A percentile compares a stretch with the other conserved stretches of the same genome.
phyloP scores from a whole-genome alignment of 2,329 filamentous ascomycete species.

The Bipolaris oryzae region DNA sequence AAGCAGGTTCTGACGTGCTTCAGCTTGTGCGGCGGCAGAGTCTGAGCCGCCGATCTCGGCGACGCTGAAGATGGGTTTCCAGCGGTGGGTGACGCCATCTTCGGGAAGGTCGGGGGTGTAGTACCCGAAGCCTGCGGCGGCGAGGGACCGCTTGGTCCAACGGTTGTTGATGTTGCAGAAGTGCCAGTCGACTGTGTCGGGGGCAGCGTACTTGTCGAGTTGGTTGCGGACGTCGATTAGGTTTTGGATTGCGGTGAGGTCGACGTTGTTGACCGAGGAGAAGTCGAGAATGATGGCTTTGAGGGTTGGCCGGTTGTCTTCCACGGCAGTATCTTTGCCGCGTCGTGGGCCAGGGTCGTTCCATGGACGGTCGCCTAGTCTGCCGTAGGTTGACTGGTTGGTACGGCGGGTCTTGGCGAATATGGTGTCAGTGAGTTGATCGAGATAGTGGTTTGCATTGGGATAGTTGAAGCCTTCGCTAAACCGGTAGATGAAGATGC shows the following conservation, averaged over 20 bases:
- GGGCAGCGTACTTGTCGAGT: conserved; percentile 83
- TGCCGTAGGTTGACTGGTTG: conserved; percentile 67
- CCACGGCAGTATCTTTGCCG: conserved; percentile 53
- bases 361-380: conserved; percentile 79
- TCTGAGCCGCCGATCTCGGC: conserved; percentile 80
- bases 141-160: conserved; percentile 92
- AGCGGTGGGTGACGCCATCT: conserved; percentile 66
- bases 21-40: conserved; percentile 74
- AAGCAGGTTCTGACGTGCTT: conserved; percentile 65
- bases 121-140: conserved; percentile 88
- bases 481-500: conserved; percentile 96
- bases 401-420: conserved; percentile 74
- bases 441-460: conserved; percentile 87
- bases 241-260: conserved; percentile 90
- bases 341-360: conserved; percentile 83
- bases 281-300: conserved; percentile 94
- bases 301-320: conserved; percentile 67
- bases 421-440: conserved; percentile 61
- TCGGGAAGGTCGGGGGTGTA: conserved; percentile 63
- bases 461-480: conserved; percentile 96
- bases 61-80: conserved; percentile 93
- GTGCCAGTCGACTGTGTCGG: conserved; percentile 91
- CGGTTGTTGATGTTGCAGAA: conserved; percentile 90
- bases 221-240: conserved; percentile 96
- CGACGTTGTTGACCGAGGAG: conserved; percentile 90